phyloP scores from a whole-genome alignment of 768 basidiomycete genomes.

The Phaeotremella skinneri region DNA sequence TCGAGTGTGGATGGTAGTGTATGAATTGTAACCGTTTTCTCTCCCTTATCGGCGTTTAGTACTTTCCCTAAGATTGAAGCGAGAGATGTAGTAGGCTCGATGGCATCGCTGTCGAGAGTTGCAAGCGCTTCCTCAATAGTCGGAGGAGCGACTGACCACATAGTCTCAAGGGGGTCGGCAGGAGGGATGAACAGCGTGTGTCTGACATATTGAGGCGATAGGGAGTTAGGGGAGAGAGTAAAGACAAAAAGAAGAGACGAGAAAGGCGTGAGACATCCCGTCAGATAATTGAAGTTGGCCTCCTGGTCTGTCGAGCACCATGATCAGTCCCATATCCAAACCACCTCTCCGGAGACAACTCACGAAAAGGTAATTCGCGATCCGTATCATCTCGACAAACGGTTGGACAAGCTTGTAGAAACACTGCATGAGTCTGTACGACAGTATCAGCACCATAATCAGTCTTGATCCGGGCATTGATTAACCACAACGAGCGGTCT shows the following conservation, averaged over 20 bases:
- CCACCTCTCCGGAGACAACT: slow-evolving; percentile 45
- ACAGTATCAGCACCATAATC: not conserved
- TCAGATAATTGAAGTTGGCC: slow-evolving; percentile 84
- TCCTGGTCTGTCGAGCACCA: slow-evolving; percentile 55
- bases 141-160: slow-evolving; percentile 87
- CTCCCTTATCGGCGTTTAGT: not conserved
- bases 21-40: slow-evolving; percentile 23
- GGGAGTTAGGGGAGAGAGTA: slow-evolving; percentile 53
- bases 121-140: slow-evolving; percentile 60
- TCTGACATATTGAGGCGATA: slow-evolving; percentile 46
- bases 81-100: slow-evolving; percentile 59
- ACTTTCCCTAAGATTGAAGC: slow-evolving; percentile 5
- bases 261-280: slow-evolving; percentile 72
- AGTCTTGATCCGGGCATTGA: slow-evolving; percentile 4
- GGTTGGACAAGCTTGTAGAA: slow-evolving; percentile 34
- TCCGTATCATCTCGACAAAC: slow-evolving; percentile 64
- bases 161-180: slow-evolving; percentile 57
- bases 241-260: slow-evolving; percentile 65
- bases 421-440: slow-evolving; percentile 22
- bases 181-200: slow-evolving; percentile 74
- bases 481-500: slow-evolving; percentile 6
- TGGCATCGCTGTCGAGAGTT: slow-evolving; percentile 49
- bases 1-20: slow-evolving; percentile 40
- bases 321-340: slow-evolving; percentile 16
- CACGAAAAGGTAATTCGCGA: slow-evolving; percentile 69